Base-by-base conservation (phyloP, 2,329 filamentous ascomycete species). In the Beauveria asiatica region DNA sequence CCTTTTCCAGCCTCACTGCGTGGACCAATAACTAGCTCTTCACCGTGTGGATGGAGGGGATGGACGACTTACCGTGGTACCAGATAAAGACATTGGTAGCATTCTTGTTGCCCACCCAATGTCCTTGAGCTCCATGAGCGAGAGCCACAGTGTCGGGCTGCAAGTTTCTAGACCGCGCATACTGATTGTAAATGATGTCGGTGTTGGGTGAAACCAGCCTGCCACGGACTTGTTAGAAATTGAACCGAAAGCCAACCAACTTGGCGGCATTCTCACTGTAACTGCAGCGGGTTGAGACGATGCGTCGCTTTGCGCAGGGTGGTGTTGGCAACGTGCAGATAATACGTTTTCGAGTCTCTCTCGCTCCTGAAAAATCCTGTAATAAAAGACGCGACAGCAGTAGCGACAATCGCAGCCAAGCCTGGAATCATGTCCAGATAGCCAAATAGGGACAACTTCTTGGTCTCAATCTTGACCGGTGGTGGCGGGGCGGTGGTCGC, bases 261-360 rank as follows among this genome's bases (percentile, higher is more conserved):
- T 9, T 21, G 13, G 8, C 13, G 9, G 3, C 8, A 21, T 27
- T 41, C 63, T 58, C 48, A 66, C 65, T 67, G 65, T 7, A 67
- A 30, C 52, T 67, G 65, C 2, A 62, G 39, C 3, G 65, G 62
- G 3, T 56, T 58, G 5, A 67, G 63, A 13, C 65, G 64, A 5
- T 39, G 5, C 23, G 64, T 63, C 11, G 59, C 57, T 41, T 61
- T 64, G 50, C 65, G 63, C 50, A 66, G 19, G 13, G 65, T 16
- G 1, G 65, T 65, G 53, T 66, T 66, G n/a, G 64, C 65, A 21
- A 67, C 44, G 54, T 67, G 63, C 1, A 67, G 61, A n/a, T 62
- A 58, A 2, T 63, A 57, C 33, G 61, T 67, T 21, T 64, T 64
- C 23, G 65, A 56, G 52, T 65, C 65, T 21, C 25, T 56, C 4